Evolutionary conservation across 73 alveolate genomes (phyloP), one percentile per base, ranked within the genome.

Genomic region (Paramecium caudatum): DNA sequence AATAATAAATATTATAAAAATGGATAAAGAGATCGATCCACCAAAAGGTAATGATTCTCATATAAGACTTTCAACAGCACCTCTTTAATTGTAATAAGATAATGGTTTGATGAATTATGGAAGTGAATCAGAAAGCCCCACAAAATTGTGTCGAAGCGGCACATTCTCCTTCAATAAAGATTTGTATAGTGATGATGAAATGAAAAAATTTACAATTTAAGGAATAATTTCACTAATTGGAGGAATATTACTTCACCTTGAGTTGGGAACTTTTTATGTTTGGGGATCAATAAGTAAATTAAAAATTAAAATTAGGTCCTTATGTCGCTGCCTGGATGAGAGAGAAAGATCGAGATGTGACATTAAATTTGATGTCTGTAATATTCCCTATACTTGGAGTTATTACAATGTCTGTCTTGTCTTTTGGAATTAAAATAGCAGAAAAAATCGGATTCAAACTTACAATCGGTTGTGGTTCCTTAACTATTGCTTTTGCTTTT

Each of bases 381-480:
- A 37, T 69, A 30, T 69, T 36, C 17, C 86, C 86, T 6, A 69
- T 69, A 0, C 17, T 33, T 8, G 86, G 65, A n/a, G 23, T 69
- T 1, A 0, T 69, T 34, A 69, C 62, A 1, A 36, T 69, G 27
- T 69, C 86, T 4, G 3, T 39, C 5, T 17, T 69, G 0, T 69
- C 86, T 12, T 69, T 69, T 69, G 86, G 86, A 2, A 33, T 69
- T 15, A 69, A 69, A 9, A 69, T 69, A 21, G 86, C 86, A 9
- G 65, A 69, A 17, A 69, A 15, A 36, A 43, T 61, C n/a, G 86
- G 86, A 33, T 36, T 69, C 33, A 69, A 69, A 37, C 1, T 69
- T 12, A 69, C 41, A 17, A 69, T 39, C 4, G 36, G 36, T 17
- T 30, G 36, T 69, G 86, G 63, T n/a, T 33, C 63, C 30, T 21